These are phyloP conservation scores for Talaromyces atroroseus DNA, from an alignment of 2,329 filamentous ascomycete genomes.

Conservation along the genomic window DNA sequence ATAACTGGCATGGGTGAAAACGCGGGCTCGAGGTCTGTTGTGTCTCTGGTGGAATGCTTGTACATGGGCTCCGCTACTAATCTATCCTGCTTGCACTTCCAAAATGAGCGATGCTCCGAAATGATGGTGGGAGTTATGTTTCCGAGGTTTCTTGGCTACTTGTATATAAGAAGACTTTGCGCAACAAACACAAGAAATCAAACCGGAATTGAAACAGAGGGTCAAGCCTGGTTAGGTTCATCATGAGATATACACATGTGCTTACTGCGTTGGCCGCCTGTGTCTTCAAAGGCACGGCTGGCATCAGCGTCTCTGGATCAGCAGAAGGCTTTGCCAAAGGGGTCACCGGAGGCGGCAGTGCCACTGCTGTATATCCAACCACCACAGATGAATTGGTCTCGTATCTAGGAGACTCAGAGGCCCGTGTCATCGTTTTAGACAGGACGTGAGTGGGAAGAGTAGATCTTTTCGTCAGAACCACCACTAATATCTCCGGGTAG, in stretches of 20 bases:
- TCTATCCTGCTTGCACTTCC: too few relatives aligned
- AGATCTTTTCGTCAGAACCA: background rate
- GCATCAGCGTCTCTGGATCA: conserved; percentile 5
- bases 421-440: conserved; percentile 7
- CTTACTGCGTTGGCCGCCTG: background rate
- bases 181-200: too few relatives aligned
- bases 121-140: background rate
- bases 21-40: too few relatives aligned
- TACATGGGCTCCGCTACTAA: too few relatives aligned
- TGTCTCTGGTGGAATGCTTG: too few relatives aligned
- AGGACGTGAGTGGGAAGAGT: background rate
- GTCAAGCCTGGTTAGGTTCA: conserved; percentile 44
- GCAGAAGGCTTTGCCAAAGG: conserved; percentile 10
- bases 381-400: conserved; percentile 9
- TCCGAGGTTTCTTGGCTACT: conserved; percentile 47
- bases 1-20: too few relatives aligned
- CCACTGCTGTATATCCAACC: conserved; percentile 4
- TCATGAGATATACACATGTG: background rate
- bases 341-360: conserved; percentile 8
- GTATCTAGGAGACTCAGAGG: conserved; percentile 4
- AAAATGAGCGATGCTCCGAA: conserved; percentile 1
- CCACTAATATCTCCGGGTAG: background rate
- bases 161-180: conserved; percentile 46
- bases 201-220: background rate
- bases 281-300: background rate